Evolutionary conservation across 306 rosid species (phyloP).

Genomic region (Vigna radiata): DNA sequence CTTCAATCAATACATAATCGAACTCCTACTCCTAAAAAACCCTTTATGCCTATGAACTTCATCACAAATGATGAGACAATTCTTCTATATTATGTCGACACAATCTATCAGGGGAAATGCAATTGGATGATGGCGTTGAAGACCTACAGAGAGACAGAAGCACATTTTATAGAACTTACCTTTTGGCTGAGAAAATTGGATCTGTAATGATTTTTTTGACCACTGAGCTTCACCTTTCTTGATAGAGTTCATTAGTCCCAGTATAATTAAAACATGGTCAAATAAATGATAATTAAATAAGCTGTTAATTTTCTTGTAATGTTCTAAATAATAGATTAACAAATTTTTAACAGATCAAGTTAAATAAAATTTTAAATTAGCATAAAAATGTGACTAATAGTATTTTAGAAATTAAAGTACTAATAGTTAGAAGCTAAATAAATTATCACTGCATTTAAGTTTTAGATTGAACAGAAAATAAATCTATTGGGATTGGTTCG

Average conservation of each 20-base stretch:
- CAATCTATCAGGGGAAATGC: too few relatives aligned
- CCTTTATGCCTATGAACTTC: too few relatives aligned
- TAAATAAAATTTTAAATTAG: background rate
- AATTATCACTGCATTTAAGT: background rate
- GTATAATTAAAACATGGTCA: background rate
- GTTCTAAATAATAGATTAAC: background rate
- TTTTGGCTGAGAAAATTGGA: conserved; percentile 31
- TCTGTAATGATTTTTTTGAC: conserved; percentile 28
- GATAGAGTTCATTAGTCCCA: background rate
- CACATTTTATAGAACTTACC: background rate
- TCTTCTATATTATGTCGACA: too few relatives aligned
- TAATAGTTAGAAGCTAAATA: background rate
- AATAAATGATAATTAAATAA: background rate
- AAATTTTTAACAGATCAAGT: background rate
- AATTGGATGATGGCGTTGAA: too few relatives aligned
- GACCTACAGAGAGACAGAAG: too few relatives aligned
- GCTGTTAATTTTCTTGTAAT: background rate
- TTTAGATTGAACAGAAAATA: background rate
- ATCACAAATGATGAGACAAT: too few relatives aligned
- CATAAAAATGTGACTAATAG: background rate
- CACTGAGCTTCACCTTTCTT: background rate
- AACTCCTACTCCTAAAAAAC: too few relatives aligned
- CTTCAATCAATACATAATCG: too few relatives aligned
- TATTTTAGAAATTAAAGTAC: background rate
- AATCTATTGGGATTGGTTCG: too few relatives aligned